phyloP scores from a whole-genome alignment of 768 basidiomycete genomes.

The Phaffia tasmanica region DNA sequence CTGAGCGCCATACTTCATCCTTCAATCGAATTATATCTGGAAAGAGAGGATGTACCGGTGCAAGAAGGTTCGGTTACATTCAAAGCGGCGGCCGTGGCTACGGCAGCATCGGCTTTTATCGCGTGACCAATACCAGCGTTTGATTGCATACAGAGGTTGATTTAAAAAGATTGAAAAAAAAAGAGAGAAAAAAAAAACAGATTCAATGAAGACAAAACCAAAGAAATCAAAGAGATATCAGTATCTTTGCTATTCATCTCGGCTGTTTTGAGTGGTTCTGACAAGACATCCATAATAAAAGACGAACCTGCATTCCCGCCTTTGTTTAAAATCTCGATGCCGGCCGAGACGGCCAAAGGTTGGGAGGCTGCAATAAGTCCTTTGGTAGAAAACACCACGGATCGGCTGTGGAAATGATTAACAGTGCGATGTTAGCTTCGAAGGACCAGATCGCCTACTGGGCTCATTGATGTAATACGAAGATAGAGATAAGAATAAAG shows the following conservation, averaged over 20 bases:
- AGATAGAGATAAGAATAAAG: too few relatives aligned
- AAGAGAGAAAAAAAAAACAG: background rate
- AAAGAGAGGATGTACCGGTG: constrained; percentile 60
- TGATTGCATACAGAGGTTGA: too few relatives aligned
- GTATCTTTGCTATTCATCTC: constrained; percentile 1
- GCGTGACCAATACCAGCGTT: too few relatives aligned
- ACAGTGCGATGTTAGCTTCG: too few relatives aligned
- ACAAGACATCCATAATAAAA: background rate
- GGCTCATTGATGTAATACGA: too few relatives aligned
- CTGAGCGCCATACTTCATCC: too few relatives aligned
- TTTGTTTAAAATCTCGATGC: constrained; percentile 76
- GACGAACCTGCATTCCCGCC: constrained; percentile 86
- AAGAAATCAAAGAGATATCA: constrained; percentile 14
- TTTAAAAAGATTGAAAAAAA: too few relatives aligned
- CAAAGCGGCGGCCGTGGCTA: constrained; percentile 80
- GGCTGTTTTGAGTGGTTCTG: too few relatives aligned
- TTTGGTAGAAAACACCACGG: constrained; percentile 47
- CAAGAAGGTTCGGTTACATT: constrained; percentile 88
- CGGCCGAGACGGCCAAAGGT: constrained; percentile 80
- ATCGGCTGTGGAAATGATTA: background rate
- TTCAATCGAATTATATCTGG: background rate
- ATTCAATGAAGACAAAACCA: background rate
- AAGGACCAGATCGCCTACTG: too few relatives aligned
- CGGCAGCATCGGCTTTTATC: constrained; percentile 71
- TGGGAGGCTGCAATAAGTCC: constrained; percentile 82